Base-by-base conservation (phyloP, 2,329 filamentous ascomycete genomes). In the Verticillium longisporum region DNA sequence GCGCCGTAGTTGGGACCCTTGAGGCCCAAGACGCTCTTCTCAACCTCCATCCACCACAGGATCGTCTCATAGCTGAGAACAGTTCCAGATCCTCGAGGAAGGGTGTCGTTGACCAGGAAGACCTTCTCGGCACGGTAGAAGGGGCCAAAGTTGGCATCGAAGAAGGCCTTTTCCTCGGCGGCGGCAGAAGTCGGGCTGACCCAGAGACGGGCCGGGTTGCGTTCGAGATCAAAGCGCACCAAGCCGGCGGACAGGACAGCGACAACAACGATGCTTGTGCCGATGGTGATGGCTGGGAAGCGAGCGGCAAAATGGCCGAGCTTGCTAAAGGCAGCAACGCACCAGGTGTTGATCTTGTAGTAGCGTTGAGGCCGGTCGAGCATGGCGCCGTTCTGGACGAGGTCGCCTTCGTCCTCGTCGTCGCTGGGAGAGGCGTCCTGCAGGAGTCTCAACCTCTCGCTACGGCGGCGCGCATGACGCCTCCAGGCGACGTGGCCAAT, bases 121-220 rank as follows among this genome's bases (percentile, higher is more conserved):
- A 88, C 86, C 75, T 99, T 95, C 73, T 99, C 91, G 0, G 93
- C 90, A 50, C 95, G 90, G 75, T 95, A 99, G 71, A 99, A 99
- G 0, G 94, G 92, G 0, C 95, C 96, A 72, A 99, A 99, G 68
- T 92, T 92, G 38, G 84, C 74, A 71, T 99, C 96, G 66, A 98
- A 99, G 72, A 96, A 99, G 1, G 84, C 83, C 77, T 99, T 99
- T 72, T 99, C 94, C 71, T 92, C 84, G 0, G 95, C 95, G 21
- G 96, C 94, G 57, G 88, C 85, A 4, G 95, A 98, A 9, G 90
- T 89, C 7, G 95, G 95, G 68, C 94, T 93, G n/a, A 99, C 95
- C 95, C 95, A 99, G 9, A 99, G 79, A 56, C 90, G 87, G 11
- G 96, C 95, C 5, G 95, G 95, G 64, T 98, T 90, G 26, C 82